Percentiles rank a stretch among this genome's conserved stretches.
Evolutionary conservation across 371 early-diverging fungal genomes (phyloP).

Genomic region (Rhizopus sp.): DNA sequence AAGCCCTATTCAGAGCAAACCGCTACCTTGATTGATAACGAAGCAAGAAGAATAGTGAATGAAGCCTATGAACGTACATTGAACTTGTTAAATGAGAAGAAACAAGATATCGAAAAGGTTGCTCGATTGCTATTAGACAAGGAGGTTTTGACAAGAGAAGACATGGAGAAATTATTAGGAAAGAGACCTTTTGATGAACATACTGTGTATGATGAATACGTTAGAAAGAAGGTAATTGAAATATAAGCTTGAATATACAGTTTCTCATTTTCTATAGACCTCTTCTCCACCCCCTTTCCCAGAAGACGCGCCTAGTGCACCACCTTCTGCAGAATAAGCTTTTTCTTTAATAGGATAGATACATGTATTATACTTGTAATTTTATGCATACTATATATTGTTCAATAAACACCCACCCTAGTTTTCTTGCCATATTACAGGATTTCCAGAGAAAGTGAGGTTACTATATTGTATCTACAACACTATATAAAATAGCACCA

Average conservation of each 20-base stretch:
- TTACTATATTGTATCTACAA: too few relatives aligned
- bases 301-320: conserved; percentile 29
- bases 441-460: background rate
- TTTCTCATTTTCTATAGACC: conserved; percentile 13
- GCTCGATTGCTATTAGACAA: conserved; percentile 91
- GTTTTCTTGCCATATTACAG: background rate
- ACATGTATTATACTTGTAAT: background rate
- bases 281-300: conserved; percentile 44
- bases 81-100: conserved; percentile 78
- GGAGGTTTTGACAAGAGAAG: conserved; percentile 95
- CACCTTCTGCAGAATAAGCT: background rate
- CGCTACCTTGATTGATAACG: conserved; percentile 91
- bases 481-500: too few relatives aligned
- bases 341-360: background rate
- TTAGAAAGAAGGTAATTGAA: conserved; percentile 42
- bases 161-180: conserved; percentile 92
- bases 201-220: conserved; percentile 70
- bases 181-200: conserved; percentile 85
- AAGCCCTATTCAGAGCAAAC: conserved; percentile 98
- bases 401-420: background rate
- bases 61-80: conserved; percentile 82
- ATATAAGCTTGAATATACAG: background rate
- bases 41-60: conserved; percentile 85
- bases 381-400: background rate
- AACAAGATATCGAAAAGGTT: conserved; percentile 89